Percentiles rank a stretch among this genome's conserved stretches.
Evolutionary conservation across 164 flowering plant species (phyloP).

Genomic region (Vitis rotundifolia): DNA sequence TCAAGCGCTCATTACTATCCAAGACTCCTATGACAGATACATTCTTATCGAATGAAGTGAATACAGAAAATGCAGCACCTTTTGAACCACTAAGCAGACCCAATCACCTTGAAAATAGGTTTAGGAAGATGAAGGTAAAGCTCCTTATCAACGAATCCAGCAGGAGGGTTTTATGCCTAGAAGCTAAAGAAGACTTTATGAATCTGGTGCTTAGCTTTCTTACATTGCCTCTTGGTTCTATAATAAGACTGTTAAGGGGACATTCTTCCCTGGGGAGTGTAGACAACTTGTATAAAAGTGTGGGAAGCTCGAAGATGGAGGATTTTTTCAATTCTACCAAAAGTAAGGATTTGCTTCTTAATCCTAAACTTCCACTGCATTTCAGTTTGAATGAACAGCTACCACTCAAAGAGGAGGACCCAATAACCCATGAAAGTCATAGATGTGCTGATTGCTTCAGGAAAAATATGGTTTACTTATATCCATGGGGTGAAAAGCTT

Average conservation of each 20-base stretch:
- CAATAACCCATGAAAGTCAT: no score
- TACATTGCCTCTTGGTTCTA: slow-evolving; percentile 13
- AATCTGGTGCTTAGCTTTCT: slow-evolving; percentile 16
- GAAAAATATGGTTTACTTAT: background rate
- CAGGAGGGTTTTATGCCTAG: slow-evolving; percentile 7
- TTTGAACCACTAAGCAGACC: no score
- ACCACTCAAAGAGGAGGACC: background rate
- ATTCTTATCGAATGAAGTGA: background rate
- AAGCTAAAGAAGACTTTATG: slow-evolving; percentile 9
- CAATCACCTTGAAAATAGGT: no score
- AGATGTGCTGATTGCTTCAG: no score
- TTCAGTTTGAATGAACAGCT: slow-evolving; percentile 5
- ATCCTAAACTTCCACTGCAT: slow-evolving; percentile 14
- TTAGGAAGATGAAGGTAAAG: background rate
- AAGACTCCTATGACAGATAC: slow-evolving; percentile 8
- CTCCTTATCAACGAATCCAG: slow-evolving; percentile 10
- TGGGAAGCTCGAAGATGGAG: background rate
- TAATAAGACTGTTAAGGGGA: background rate
- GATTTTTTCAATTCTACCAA: slow-evolving; percentile 7
- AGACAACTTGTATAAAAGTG: slow-evolving; percentile 18
- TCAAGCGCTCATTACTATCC: background rate
- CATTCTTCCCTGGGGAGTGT: slow-evolving; percentile 6
- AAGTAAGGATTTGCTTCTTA: slow-evolving; percentile 5
- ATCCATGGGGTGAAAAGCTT: no score
- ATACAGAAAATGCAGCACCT: no score